Conservation (phyloP, 106 monocot genomes). For the Posidonia australis region DNA sequence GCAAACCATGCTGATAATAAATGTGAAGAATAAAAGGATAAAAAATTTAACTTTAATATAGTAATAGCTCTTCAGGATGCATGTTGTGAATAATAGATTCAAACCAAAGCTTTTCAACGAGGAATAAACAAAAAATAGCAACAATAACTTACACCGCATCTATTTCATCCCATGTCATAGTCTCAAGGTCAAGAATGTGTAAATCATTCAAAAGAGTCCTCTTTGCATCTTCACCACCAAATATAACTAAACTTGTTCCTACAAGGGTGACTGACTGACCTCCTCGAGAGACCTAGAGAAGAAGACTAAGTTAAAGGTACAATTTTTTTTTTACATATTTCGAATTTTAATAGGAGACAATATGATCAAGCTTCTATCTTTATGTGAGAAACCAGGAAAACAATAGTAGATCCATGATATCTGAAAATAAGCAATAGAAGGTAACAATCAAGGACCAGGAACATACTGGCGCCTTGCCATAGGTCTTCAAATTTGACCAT, state of each 20-base stretch:
- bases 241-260: slow-evolving; percentile 77
- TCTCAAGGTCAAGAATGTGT: slow-evolving; percentile 97
- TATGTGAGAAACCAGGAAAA: too few species aligned
- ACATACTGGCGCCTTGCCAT: slow-evolving; percentile 88
- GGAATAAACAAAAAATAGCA: not conserved
- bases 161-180: slow-evolving; percentile 98
- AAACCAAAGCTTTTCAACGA: not conserved
- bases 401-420: too few species aligned
- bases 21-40: not conserved
- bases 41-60: not conserved
- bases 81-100: not conserved
- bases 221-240: slow-evolving; percentile 99
- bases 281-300: slow-evolving; percentile 79
- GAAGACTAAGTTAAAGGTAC: not conserved
- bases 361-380: too few species aligned
- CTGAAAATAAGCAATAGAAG: too few species aligned
- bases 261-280: slow-evolving; percentile 93
- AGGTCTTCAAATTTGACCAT: slow-evolving; percentile 86
- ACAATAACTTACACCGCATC: slow-evolving; percentile 74
- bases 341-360: too few species aligned
- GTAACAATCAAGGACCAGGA: not conserved
- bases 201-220: slow-evolving; percentile 92
- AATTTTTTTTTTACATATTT: too few species aligned
- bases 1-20: not conserved
- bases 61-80: too few species aligned